Percentiles rank a stretch among this genome's conserved stretches.
These are phyloP conservation scores for Adansonia grandidieri DNA, from an alignment of 441 rosid genomes.

Conservation along the genomic window DNA sequence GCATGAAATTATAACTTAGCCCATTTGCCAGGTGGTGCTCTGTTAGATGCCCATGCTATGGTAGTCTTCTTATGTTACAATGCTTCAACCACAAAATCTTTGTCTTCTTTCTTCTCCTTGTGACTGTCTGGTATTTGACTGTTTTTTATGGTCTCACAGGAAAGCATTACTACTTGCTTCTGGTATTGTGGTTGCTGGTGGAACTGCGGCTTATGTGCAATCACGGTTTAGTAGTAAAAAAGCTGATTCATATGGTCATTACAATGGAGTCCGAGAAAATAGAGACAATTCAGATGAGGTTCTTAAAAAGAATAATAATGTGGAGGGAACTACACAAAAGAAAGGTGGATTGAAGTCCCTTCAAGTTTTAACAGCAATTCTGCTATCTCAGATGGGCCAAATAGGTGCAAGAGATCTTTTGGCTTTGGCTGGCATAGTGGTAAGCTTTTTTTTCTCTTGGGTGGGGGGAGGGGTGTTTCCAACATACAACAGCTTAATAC, in stretches of 20 bases:
- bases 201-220: conserved; percentile 77
- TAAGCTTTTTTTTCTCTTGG: conserved; percentile 39
- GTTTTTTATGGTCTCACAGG: conserved; percentile 44
- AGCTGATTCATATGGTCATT: conserved; percentile 44
- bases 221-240: conserved; percentile 53
- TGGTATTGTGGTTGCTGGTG: conserved; percentile 85
- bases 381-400: conserved; percentile 89
- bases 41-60: neutral
- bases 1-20: neutral
- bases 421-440: conserved; percentile 79
- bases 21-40: neutral
- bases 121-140: neutral
- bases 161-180: conserved; percentile 82
- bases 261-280: conserved; percentile 58
- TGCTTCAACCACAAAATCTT: neutral
- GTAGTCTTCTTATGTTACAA: neutral
- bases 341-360: conserved; percentile 86
- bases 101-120: neutral
- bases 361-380: conserved; percentile 75
- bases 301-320: conserved; percentile 40
- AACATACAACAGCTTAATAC: neutral
- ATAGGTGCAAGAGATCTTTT: conserved; percentile 89
- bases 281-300: conserved; percentile 44
- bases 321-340: conserved; percentile 49
- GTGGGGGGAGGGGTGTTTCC: neutral